Evolutionary conservation across 2,329 filamentous ascomycete genomes (phyloP), one percentile per base, ranked within the genome.

Genomic region (Cercospora zeina): DNA sequence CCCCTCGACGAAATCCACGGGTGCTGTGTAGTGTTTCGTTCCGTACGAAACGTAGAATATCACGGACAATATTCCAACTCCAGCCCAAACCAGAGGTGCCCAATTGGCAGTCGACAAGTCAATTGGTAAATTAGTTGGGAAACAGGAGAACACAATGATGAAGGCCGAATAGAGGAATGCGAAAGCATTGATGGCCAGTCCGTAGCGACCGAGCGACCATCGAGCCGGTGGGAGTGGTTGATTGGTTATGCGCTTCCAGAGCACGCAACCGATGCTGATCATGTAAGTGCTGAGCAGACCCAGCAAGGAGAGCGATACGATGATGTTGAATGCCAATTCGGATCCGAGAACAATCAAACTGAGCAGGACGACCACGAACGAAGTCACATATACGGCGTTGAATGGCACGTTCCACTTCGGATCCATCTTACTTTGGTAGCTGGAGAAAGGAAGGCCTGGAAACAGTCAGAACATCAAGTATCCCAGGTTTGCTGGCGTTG

Each of bases 221-320:
- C 69, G 65, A 6, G 69, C 70, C 13, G 62, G 67, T 8, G 70
- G 71, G 8, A 71, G 63, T 24, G 65, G 62, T 33, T 71, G 63
- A 27, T 66, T 61, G 19, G 59, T 66, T 51, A 71, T 56, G 31
- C 69, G 68, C 39, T 66, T 66, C 31, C 67, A 62, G 11, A 71
- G 65, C 13, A 71, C 67, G 24, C 74, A 75, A 51, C 75, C 74
- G 58, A 76, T 74, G 39, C 70, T 72, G 36, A 76, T 70, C 58
- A 76, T 70, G 67, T 76, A 77, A 2, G 74, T 76, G 33, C 67
- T 71, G 57, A 77, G 69, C 21, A 77, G 70, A 2, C 71, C 74
- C 3, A 72, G 68, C 1, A 73, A 67, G 0, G 72, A 73, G 1
- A 77, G 68, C 13, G 74, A 76, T 21, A 74, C 69, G 61, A 77